Evolutionary conservation across 768 basidiomycete genomes (phyloP).

Genomic region (Lactifluus volemus): DNA sequence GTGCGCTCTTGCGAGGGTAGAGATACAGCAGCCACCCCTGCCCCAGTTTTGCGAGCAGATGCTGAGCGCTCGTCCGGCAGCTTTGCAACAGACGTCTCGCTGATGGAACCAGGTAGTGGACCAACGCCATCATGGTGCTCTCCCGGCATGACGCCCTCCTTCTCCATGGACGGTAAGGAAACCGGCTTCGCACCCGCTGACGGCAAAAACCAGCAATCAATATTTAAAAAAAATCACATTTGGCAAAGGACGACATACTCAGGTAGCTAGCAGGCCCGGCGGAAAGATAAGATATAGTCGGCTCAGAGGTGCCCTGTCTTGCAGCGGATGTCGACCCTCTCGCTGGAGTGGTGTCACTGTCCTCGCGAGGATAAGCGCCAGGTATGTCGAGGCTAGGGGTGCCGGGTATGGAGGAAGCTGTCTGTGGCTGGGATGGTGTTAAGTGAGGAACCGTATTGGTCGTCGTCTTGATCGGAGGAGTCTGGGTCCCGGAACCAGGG

Average conservation of each 20-base stretch:
- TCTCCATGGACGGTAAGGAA: constrained; percentile 31
- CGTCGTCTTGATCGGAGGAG: constrained; percentile 12
- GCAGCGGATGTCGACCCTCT: neutral
- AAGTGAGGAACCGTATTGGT: neutral
- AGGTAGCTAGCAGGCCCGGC: neutral
- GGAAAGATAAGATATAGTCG: neutral
- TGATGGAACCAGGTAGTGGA: constrained; percentile 38
- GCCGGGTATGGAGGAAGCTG: neutral
- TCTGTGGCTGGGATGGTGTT: neutral
- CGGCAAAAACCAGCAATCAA: neutral
- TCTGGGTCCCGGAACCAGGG: neutral
- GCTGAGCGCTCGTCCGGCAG: constrained; percentile 39
- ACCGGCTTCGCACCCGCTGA: neutral
- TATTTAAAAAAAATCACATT: neutral
- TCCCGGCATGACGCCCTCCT: constrained; percentile 26
- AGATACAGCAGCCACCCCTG: constrained; percentile 13
- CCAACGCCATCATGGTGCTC: constrained; percentile 36
- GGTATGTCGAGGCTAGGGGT: constrained; percentile 10
- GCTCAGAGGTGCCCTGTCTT: neutral
- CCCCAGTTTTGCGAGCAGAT: neutral
- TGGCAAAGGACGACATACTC: neutral
- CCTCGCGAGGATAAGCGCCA: constrained; percentile 12
- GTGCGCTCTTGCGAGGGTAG: constrained; percentile 29
- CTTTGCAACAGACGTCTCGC: constrained; percentile 39
- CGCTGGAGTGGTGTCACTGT: neutral